Percentiles rank a stretch among this genome's conserved stretches.
Evolutionary conservation across 306 rosid genomes (phyloP).

Genomic region (Leucaena leucocephala): DNA sequence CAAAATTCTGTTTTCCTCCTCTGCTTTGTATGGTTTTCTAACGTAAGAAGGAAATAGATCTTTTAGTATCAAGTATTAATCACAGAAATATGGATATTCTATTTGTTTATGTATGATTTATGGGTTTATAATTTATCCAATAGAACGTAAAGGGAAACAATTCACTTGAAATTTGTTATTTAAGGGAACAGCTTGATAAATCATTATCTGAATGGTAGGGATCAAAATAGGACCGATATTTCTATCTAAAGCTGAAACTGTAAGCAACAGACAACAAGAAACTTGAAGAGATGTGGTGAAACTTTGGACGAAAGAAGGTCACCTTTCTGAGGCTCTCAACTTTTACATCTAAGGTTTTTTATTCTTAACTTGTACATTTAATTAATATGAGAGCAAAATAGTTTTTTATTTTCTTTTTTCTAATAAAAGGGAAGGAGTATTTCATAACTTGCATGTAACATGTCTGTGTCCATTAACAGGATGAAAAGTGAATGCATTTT

Average conservation of each 20-base stretch:
- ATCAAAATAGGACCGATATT: background rate
- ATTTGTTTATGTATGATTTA: background rate
- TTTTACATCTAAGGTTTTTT: constrained; percentile 10
- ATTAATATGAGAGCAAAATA: background rate
- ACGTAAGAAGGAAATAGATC: background rate
- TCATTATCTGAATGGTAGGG: background rate
- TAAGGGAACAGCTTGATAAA: constrained; percentile 6
- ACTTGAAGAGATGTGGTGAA: constrained; percentile 17
- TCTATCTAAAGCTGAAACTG: background rate
- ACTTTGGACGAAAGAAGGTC: background rate
- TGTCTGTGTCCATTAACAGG: constrained; percentile 3
- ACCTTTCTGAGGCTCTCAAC: constrained; percentile 7
- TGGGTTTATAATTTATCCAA: background rate
- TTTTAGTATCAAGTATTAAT: background rate
- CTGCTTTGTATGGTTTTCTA: background rate
- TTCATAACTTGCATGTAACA: constrained; percentile 14
- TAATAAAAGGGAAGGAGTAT: background rate
- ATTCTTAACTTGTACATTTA: constrained; percentile 2
- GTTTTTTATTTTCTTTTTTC: background rate
- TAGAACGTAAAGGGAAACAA: background rate
- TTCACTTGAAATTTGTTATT: constrained; percentile 10
- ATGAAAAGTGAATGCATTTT: constrained; percentile 12
- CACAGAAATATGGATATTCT: background rate
- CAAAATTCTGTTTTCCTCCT: background rate
- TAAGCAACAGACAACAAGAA: constrained; percentile 15